Base-by-base conservation (phyloP, 768 basidiomycete species). In the Ramaria sp. region DNA sequence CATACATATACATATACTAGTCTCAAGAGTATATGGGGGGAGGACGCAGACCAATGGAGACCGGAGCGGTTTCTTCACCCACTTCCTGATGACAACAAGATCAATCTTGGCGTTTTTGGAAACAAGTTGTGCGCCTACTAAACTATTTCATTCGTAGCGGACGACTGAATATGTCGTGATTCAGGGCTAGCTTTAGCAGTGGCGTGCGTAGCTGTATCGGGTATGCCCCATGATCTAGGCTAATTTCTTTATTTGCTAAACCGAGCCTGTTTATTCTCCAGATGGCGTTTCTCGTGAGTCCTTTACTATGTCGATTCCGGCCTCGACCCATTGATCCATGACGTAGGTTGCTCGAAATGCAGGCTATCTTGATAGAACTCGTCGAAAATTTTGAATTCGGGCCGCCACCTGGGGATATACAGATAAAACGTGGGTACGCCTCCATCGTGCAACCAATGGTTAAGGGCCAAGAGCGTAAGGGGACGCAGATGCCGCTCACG, bases 351-450 rank as follows among this genome's bases (percentile, higher is more conserved):
- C 64, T 70, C 22, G 71, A 73, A 54, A 66, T 69, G 63, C 71
- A 71, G 52, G 66, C 65, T 4, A 63, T 72, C 43, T 59, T 69
- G 17, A 64, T 68, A 22, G 68, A 70, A 39, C 66, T 73, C 22
- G 54, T 73, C 19, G 69, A 70, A 57, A 67, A 67, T 45, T 72
- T 73, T 56, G 64, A 68, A 43, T 71, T 69, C 49, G 33, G 61
- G 24, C 63, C 71, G 24, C 68, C 72, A 0, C 59, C 61, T 4
- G 66, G 66, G 31, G 67, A 66, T 51, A 62, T 67, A 0, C 64
- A 66, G 39, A 68, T 72, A 34, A 51, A 63, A 22, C 65, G 72
- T 41, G 61, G 68, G 19, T 65, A 67, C 4, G 66, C 66, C 2
- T 66, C 66, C 0, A 46, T 71, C 27, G 69, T 72, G 66, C 51